Conservation (phyloP, 2,329 filamentous ascomycete genomes). For the Pseudocercospora cruenta region DNA sequence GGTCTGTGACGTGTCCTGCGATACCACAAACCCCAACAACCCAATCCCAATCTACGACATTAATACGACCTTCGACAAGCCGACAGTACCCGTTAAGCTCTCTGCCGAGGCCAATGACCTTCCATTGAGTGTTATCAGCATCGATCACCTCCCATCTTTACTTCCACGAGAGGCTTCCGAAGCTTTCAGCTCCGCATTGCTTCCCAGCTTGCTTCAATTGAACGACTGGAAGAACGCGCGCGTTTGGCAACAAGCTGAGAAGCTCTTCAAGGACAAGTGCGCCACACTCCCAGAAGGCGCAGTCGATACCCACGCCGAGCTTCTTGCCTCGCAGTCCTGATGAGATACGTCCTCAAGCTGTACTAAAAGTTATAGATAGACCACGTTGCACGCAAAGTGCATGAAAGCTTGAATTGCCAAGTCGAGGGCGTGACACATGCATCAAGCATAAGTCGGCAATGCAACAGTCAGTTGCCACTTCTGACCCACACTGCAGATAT, state of each 20-base stretch:
- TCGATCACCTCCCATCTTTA: conserved; percentile 82
- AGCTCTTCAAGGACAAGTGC: conserved; percentile 83
- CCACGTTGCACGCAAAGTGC: neutral
- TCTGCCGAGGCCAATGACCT: conserved; percentile 52
- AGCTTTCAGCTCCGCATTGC: conserved; percentile 76
- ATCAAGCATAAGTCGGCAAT: neutral
- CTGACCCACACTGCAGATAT: conserved; percentile 7
- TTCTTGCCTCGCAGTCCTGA: conserved; percentile 9
- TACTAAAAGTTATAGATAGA: conserved; percentile 16
- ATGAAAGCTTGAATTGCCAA: neutral
- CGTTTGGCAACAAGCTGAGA: conserved; percentile 86
- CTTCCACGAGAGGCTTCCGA: conserved; percentile 86
- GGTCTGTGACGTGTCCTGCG: conserved; percentile 76
- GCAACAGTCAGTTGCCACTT: conserved; percentile 9
- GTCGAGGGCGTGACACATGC: neutral
- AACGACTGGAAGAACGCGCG: conserved; percentile 72
- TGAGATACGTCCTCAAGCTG: neutral
- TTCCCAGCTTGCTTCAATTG: conserved; percentile 76
- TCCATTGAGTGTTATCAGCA: conserved; percentile 78
- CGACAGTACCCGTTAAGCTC: conserved; percentile 76
- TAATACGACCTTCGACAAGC: conserved; percentile 84
- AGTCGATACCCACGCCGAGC: conserved; percentile 10
- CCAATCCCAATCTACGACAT: conserved; percentile 79
- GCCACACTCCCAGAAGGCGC: conserved; percentile 61
- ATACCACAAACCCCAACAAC: conserved; percentile 74